These are phyloP conservation scores for Candida oleophila DNA, from an alignment of 805 yeast species.

Conservation along the genomic window DNA sequence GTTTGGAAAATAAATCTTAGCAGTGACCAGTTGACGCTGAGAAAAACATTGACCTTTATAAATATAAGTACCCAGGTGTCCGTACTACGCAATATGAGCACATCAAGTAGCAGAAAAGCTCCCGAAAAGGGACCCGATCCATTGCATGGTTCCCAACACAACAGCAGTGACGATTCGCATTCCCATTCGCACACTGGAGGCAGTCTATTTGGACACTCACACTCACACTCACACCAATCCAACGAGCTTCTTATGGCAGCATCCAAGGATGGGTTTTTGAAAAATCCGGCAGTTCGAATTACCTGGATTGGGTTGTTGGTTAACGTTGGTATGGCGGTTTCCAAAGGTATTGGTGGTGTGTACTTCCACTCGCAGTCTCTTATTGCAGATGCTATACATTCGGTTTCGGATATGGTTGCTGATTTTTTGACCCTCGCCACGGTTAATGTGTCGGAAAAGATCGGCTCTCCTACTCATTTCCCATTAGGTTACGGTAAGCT, in stretches of 20 bases:
- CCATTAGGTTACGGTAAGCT: constrained; percentile 93
- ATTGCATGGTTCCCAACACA: no score
- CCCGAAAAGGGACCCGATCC: not conserved
- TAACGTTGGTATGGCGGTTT: constrained; percentile 80
- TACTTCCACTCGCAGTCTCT: constrained; percentile 93
- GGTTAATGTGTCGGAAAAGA: constrained; percentile 67
- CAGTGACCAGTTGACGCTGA: not conserved
- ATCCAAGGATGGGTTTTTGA: constrained; percentile 22
- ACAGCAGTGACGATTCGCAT: constrained; percentile 3
- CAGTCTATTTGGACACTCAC: constrained; percentile 30
- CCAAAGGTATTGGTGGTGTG: constrained; percentile 87
- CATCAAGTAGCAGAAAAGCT: not conserved
- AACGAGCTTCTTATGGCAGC: constrained; percentile 42
- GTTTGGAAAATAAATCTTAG: not conserved
- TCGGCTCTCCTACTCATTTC: constrained; percentile 56
- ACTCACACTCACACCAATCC: constrained; percentile 45
- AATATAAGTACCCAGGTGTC: not conserved
- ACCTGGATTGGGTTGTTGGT: constrained; percentile 89
- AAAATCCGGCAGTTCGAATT: constrained; percentile 85
- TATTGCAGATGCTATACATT: constrained; percentile 92
- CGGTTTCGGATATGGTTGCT: constrained; percentile 84
- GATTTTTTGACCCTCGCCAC: constrained; percentile 89
- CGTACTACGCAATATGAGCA: not conserved
- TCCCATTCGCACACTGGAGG: constrained; percentile 14
- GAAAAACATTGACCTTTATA: not conserved